These are phyloP conservation scores for Senecio squalidus DNA, from an alignment of 140 eudicot species.

Conservation along the genomic window DNA sequence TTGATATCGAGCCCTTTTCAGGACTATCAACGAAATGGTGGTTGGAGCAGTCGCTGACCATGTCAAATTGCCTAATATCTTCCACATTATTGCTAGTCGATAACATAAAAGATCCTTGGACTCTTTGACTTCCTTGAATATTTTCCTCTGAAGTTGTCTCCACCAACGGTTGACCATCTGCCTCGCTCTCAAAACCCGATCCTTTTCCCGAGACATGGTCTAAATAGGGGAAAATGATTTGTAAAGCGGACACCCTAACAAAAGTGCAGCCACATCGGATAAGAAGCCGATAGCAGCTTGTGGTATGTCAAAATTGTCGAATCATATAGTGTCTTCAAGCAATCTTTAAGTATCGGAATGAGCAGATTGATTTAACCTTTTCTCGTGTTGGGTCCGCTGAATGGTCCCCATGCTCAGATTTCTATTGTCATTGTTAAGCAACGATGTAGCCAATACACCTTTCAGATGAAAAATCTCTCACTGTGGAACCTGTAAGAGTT, in stretches of 20 bases:
- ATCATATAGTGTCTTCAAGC: conserved; percentile 25
- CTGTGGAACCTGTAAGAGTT: conserved; percentile 66
- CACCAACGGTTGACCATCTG: conserved; percentile 28
- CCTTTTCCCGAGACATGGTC: conserved; percentile 19
- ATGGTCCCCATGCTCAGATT: conserved; percentile 29
- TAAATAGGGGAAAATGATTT: conserved; percentile 26
- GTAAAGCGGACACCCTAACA: conserved; percentile 44
- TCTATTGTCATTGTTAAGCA: conserved; percentile 32
- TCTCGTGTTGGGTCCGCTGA: conserved; percentile 23
- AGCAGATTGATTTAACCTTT: conserved; percentile 67
- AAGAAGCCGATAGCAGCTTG: conserved; percentile 59
- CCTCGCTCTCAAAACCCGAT: conserved; percentile 10
- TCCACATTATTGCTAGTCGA: conserved; percentile 20
- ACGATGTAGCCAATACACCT: conserved; percentile 25
- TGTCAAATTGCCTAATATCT: conserved; percentile 57
- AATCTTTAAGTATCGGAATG: conserved; percentile 9
- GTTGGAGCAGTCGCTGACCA: conserved; percentile 62
- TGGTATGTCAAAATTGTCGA: conserved; percentile 35
- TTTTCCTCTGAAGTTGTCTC: conserved; percentile 22
- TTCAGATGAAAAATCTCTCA: conserved; percentile 64
- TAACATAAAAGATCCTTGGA: conserved; percentile 4
- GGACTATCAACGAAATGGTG: conserved; percentile 70
- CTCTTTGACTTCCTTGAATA: conserved; percentile 17
- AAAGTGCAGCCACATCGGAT: conserved; percentile 41
- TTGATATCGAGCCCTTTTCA: conserved; percentile 41